A percentile compares a stretch with the other conserved stretches of the same genome.
Evolutionary conservation across 108 stramenopile genomes (phyloP).

Genomic region (Fistulifera solaris): DNA sequence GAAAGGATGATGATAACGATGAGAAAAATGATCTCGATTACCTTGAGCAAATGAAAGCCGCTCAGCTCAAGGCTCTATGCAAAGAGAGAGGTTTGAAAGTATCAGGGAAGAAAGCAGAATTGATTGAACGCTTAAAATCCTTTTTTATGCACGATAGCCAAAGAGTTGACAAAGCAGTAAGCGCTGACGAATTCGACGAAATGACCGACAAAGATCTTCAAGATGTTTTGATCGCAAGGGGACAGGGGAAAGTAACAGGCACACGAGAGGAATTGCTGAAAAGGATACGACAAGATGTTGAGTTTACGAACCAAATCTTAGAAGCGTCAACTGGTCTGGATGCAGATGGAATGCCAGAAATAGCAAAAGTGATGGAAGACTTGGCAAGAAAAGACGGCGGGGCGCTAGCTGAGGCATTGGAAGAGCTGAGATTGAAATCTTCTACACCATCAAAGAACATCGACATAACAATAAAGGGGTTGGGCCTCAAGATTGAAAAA

Average conservation of each 20-base stretch:
- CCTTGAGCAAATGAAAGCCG: conserved; percentile 66
- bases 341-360: conserved; percentile 20
- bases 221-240: conserved; percentile 40
- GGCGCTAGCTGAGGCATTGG: conserved; percentile 39
- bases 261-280: conserved; percentile 45
- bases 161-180: too few relatives aligned
- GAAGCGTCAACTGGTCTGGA: conserved; percentile 16
- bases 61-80: conserved; percentile 70
- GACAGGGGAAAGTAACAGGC: conserved; percentile 22
- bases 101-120: conserved; percentile 73
- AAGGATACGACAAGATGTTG: conserved; percentile 43
- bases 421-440: conserved; percentile 41
- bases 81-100: conserved; percentile 80
- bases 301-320: conserved; percentile 29
- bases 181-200: conserved; percentile 50
- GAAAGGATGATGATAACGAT: conserved; percentile 1
- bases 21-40: conserved; percentile 25
- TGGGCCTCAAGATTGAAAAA: conserved; percentile 78
- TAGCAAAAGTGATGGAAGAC: conserved; percentile 45
- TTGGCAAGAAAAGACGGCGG: conserved; percentile 32
- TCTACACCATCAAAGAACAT: conserved; percentile 55
- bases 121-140: conserved; percentile 60
- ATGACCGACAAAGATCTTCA: conserved; percentile 72
- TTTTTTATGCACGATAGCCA: conserved; percentile 28
- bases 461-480: conserved; percentile 71